Conservation (phyloP, 2,329 filamentous ascomycete genomes). For the Onygena corvina region DNA sequence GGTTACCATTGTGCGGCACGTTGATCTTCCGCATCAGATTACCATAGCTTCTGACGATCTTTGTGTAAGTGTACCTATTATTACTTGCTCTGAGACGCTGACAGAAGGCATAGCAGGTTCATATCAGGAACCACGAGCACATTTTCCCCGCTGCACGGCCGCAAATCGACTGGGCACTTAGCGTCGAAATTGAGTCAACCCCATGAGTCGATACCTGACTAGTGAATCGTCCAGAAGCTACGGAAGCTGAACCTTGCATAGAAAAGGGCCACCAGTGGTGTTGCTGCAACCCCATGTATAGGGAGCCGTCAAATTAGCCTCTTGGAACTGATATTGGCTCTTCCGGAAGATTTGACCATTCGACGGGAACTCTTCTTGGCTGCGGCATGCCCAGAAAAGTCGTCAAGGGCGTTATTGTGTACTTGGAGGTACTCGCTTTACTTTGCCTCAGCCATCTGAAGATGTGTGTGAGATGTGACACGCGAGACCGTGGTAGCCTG, state of each 20-base stretch:
- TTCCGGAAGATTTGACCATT: neutral
- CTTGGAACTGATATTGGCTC: neutral
- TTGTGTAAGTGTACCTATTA: neutral
- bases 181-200: neutral
- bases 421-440: no score
- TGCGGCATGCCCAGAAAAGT: neutral
- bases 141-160: neutral
- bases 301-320: neutral
- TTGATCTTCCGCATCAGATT: neutral
- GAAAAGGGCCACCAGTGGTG: neutral
- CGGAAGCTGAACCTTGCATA: neutral
- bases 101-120: neutral
- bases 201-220: neutral
- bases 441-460: no score
- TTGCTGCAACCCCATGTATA: neutral
- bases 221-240: neutral
- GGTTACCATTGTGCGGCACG: conserved; percentile 1
- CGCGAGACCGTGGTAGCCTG: no score
- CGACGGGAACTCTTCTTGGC: neutral
- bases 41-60: neutral
- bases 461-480: no score
- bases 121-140: neutral
- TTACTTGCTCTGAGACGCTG: neutral
- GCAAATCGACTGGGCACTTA: neutral
- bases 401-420: no score